A percentile compares a stretch with the other conserved stretches of the same genome.
Conservation (phyloP, 345 rosid genomes). For the Eucalyptus marginata region DNA sequence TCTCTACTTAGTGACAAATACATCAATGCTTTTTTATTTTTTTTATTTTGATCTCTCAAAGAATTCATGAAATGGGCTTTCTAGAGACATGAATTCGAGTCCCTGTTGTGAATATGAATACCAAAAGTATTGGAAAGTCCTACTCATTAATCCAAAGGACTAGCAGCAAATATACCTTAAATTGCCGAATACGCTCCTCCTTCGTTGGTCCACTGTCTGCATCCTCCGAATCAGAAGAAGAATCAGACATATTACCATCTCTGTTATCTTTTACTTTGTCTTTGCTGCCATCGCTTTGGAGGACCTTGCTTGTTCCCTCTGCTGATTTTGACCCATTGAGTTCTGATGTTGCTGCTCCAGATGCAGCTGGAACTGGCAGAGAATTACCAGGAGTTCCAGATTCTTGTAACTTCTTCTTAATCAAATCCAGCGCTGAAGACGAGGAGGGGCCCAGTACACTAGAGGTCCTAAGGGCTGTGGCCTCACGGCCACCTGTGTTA, state of each 20-base stretch:
- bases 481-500: slow-evolving; percentile 81
- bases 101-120: not conserved
- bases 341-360: slow-evolving; percentile 38
- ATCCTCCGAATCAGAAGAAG: slow-evolving; percentile 93
- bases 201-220: slow-evolving; percentile 79
- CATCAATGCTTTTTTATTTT: not conserved
- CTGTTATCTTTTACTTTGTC: slow-evolving; percentile 66
- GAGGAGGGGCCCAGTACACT: slow-evolving; percentile 27
- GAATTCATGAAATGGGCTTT: not conserved
- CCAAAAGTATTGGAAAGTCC: not conserved
- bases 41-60: not conserved
- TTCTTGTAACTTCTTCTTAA: slow-evolving; percentile 91
- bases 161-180: slow-evolving; percentile 46
- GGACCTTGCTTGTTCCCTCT: slow-evolving; percentile 45
- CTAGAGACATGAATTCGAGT: not conserved
- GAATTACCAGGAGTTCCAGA: slow-evolving; percentile 56
- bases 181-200: slow-evolving; percentile 66
- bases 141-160: not conserved
- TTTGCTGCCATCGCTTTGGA: slow-evolving; percentile 48
- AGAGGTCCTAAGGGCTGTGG: slow-evolving; percentile 41
- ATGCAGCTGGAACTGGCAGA: slow-evolving; percentile 16
- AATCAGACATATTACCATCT: slow-evolving; percentile 63
- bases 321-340: slow-evolving; percentile 50
- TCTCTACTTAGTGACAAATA: not conserved
- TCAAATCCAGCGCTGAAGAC: slow-evolving; percentile 80